Evolutionary conservation across 2,329 filamentous ascomycete species (phyloP).

Genomic region (Cadophora malorum): DNA sequence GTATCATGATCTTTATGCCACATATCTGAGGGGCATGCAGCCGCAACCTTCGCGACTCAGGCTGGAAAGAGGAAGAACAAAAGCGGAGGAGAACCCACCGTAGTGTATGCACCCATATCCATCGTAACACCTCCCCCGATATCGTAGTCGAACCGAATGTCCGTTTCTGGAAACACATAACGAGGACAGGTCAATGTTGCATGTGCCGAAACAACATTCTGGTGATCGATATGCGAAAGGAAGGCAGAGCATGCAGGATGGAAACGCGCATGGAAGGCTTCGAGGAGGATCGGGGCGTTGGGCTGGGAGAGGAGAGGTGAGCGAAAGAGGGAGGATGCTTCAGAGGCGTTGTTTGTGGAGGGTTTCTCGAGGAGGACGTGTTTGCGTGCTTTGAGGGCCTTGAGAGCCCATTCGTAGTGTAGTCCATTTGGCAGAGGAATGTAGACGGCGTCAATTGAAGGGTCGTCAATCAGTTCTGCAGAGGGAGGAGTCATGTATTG

Average conservation of each 20-base stretch:
- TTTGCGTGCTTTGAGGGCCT: conserved; percentile 28
- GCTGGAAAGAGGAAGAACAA: not conserved
- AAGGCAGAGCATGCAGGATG: conserved; percentile 56
- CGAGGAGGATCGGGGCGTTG: conserved; percentile 54
- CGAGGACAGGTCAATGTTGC: conserved; percentile 44
- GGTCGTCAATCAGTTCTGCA: conserved; percentile 46
- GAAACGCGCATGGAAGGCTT: conserved; percentile 60
- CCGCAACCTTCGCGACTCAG: not conserved
- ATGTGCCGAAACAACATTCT: conserved; percentile 48
- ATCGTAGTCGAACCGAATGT: conserved; percentile 53
- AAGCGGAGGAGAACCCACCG: not conserved
- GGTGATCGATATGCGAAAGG: conserved; percentile 48
- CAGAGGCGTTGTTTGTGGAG: conserved; percentile 21
- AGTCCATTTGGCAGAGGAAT: conserved; percentile 29
- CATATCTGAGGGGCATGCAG: not conserved
- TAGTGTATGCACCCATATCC: conserved; percentile 51
- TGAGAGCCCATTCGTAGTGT: conserved; percentile 42
- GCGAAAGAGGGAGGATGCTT: conserved; percentile 52
- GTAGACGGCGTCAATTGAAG: conserved; percentile 29
- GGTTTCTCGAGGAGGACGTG: conserved; percentile 34
- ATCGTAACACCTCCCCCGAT: conserved; percentile 46
- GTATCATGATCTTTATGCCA: not conserved
- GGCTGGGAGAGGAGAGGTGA: conserved; percentile 46
- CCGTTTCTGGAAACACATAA: conserved; percentile 45
- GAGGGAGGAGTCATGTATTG: not conserved